These are phyloP conservation scores for Serendipita sp. DNA, from an alignment of 768 basidiomycete genomes.

Conservation along the genomic window DNA sequence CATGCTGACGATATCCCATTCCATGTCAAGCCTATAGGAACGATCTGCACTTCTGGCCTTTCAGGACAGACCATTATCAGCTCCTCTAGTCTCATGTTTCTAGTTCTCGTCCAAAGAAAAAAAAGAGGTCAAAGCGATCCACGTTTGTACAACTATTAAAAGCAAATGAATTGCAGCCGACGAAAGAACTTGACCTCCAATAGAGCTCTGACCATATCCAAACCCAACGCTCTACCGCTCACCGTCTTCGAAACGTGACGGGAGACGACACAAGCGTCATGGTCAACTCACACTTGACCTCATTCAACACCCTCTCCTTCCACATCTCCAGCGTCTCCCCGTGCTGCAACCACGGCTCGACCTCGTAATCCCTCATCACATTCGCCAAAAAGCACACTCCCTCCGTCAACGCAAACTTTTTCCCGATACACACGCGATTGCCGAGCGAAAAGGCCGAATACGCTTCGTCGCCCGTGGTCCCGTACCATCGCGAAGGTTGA, in stretches of 20 bases:
- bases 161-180: no score
- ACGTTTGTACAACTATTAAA: no score
- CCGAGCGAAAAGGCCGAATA: constrained; percentile 29
- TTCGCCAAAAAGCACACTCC: constrained; percentile 29
- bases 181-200: no score
- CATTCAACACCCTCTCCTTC: constrained; percentile 15
- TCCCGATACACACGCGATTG: constrained; percentile 33
- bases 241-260: background rate
- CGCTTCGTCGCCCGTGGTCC: constrained; percentile 15
- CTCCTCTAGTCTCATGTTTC: no score
- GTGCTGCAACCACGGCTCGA: constrained; percentile 29
- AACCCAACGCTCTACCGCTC: no score
- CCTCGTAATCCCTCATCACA: constrained; percentile 36
- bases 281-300: background rate
- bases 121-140: no score
- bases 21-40: no score
- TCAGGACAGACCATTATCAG: no score
- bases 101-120: no score
- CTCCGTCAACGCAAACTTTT: constrained; percentile 32
- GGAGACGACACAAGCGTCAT: background rate
- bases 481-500: constrained; percentile 38
- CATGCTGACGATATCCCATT: no score
- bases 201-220: no score
- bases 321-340: constrained; percentile 23
- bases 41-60: no score